Conservation (phyloP, 2,329 filamentous ascomycete genomes). For the Penicillium griseofulvum region DNA sequence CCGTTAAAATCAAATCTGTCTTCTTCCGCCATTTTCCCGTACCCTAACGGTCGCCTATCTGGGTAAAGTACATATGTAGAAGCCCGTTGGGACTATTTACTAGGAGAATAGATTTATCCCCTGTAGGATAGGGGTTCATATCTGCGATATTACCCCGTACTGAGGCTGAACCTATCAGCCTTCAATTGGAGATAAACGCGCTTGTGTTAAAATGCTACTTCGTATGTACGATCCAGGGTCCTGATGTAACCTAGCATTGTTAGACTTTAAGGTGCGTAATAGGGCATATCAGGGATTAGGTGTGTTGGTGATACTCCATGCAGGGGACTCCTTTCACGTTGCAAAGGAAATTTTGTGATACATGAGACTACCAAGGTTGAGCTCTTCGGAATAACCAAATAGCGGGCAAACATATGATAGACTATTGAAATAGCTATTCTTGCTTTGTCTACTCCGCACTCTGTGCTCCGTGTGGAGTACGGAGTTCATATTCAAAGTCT, state of each 20-base stretch:
- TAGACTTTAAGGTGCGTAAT: neutral
- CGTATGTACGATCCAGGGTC: neutral
- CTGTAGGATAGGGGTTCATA: neutral
- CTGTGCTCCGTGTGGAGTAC: no score
- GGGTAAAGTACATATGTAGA: neutral
- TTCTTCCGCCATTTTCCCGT: neutral
- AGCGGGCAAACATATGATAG: neutral
- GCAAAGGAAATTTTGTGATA: neutral
- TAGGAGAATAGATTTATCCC: neutral
- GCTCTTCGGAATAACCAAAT: neutral
- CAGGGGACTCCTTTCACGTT: neutral
- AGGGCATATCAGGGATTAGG: neutral
- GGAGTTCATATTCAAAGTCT: neutral
- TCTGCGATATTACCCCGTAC: neutral
- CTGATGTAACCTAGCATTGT: conserved; percentile 6
- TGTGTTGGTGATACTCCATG: neutral
- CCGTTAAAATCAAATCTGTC: neutral
- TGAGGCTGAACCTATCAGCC: neutral
- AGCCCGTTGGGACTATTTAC: neutral
- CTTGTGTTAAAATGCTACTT: neutral
- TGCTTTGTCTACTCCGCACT: neutral
- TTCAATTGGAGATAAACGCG: neutral
- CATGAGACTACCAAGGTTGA: neutral
- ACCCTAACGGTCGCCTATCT: neutral
- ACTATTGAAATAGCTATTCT: neutral